Evolutionary conservation across 2,329 filamentous ascomycete genomes (phyloP).

Genomic region (Colletotrichum ledebouriae): DNA sequence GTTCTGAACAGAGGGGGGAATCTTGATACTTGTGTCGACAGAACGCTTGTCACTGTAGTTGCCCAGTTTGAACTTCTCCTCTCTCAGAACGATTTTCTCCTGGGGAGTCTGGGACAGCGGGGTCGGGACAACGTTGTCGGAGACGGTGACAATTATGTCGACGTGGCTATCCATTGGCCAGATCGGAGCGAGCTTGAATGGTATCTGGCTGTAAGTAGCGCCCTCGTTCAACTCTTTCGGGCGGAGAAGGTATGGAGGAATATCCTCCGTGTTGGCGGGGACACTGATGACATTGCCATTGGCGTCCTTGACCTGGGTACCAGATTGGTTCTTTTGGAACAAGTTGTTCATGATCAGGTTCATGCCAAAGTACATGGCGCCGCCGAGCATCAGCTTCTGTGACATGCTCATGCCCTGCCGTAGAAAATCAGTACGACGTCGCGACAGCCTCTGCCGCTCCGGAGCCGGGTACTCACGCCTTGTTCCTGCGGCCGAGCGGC

Average conservation of each 20-base stretch:
- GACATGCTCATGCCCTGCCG: slow-evolving; percentile 54
- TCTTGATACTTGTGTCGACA: slow-evolving; percentile 80
- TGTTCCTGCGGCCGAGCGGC: slow-evolving; percentile 33
- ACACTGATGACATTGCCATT: slow-evolving; percentile 67
- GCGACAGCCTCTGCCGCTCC: not conserved
- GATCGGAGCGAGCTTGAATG: slow-evolving; percentile 83
- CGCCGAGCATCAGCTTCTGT: slow-evolving; percentile 64
- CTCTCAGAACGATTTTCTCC: slow-evolving; percentile 80
- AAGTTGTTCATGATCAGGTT: slow-evolving; percentile 70
- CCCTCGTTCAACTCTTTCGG: slow-evolving; percentile 72
- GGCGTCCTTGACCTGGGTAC: slow-evolving; percentile 63
- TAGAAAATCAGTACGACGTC: slow-evolving; percentile 18
- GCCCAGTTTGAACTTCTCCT: slow-evolving; percentile 83
- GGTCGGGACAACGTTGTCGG: slow-evolving; percentile 77
- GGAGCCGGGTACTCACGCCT: slow-evolving; percentile 38
- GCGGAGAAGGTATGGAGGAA: slow-evolving; percentile 75
- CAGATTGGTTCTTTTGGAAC: slow-evolving; percentile 61
- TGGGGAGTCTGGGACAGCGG: slow-evolving; percentile 74
- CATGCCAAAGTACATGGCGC: slow-evolving; percentile 69
- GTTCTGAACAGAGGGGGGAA: slow-evolving; percentile 85
- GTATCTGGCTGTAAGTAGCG: slow-evolving; percentile 74
- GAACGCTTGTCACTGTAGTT: slow-evolving; percentile 84
- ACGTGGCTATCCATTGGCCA: slow-evolving; percentile 85
- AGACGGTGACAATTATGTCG: slow-evolving; percentile 89
- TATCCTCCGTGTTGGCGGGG: slow-evolving; percentile 65